phyloP scores from a whole-genome alignment of 176 grass and related monocot species.

The Rhynchospora breviuscula region DNA sequence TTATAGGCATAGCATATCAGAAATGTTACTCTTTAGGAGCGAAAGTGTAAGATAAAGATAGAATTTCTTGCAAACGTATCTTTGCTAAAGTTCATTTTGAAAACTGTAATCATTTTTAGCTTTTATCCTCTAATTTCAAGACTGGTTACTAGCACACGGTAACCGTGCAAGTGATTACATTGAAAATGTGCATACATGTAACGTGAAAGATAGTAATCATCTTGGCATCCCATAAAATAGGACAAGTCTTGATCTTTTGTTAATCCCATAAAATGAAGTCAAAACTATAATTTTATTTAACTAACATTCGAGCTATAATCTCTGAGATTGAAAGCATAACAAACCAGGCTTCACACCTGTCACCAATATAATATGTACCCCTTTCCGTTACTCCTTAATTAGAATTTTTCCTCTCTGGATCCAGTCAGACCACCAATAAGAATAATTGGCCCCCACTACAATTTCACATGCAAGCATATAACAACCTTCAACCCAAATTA shows the following conservation, averaged over 20 bases:
- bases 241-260: not conserved
- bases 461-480: slow-evolving; percentile 26
- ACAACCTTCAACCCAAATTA: slow-evolving; percentile 13
- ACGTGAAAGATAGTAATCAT: not conserved
- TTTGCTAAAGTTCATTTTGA: not conserved
- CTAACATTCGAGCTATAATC: not conserved
- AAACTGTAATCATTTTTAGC: not conserved
- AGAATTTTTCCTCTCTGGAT: slow-evolving; percentile 16
- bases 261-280: not conserved
- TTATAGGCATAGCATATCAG: not conserved
- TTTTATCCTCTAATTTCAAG: not conserved
- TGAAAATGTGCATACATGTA: not conserved
- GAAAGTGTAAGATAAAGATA: not conserved
- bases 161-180: not conserved
- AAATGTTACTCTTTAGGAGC: not conserved
- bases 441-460: slow-evolving; percentile 17
- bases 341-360: not conserved
- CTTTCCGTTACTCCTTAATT: not conserved
- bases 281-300: not conserved
- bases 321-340: not conserved
- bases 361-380: not conserved
- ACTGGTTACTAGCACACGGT: not conserved
- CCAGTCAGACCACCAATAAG: not conserved
- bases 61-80: not conserved
- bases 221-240: not conserved